Evolutionary conservation across 805 yeast species (phyloP), one percentile per base, ranked within the genome.

Genomic region (Wickerhamiella parazyma): DNA sequence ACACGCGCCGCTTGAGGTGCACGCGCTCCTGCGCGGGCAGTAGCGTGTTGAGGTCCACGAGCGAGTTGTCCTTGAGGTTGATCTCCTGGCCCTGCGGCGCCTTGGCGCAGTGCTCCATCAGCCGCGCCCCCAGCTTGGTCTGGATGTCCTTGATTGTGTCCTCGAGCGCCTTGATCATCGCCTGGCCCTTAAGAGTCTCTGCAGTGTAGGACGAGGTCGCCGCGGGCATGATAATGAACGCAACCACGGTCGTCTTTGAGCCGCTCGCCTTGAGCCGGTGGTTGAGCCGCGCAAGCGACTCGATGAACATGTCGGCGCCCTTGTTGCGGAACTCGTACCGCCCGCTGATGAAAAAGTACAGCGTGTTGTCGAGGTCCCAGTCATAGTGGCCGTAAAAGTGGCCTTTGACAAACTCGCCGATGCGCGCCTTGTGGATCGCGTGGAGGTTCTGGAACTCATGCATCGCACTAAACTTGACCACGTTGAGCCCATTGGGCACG

Each of bases 201-300:
- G 86, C 94, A 2, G 97, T 91, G 63, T 85, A 89, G 0, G 96
- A 87, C 55, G 82, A 79, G 45, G 94, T 87, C 41, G 78, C 76
- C 14, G 96, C 97, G 2, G 98, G 98, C 97, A 91, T 91, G 63
- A 89, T 89, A 56, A 89, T 85, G 59, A 89, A 89, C 9, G 97
- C 97, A 36, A 89, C 96, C 17, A 89, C 91, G 0, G 97, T 89
- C 70, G 79, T 81, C 54, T 80, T 83, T 5, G 95, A 81, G 34
- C 84, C 84, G 4, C 75, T 63, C 45, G 75, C 78, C 66, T 91
- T 85, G 57, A 89, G 73, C 48, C 78, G 72, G 62, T 89, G 89
- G 65, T 89, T 89, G 58, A 89, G 72, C 52, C 98, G 72, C 1
- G 97, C 97, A 48, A 89, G 71, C 1, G 94, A 70, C 64, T 89